These are phyloP conservation scores for Aristolochia californica DNA, from an alignment of 164 flowering plant genomes.

Conservation along the genomic window DNA sequence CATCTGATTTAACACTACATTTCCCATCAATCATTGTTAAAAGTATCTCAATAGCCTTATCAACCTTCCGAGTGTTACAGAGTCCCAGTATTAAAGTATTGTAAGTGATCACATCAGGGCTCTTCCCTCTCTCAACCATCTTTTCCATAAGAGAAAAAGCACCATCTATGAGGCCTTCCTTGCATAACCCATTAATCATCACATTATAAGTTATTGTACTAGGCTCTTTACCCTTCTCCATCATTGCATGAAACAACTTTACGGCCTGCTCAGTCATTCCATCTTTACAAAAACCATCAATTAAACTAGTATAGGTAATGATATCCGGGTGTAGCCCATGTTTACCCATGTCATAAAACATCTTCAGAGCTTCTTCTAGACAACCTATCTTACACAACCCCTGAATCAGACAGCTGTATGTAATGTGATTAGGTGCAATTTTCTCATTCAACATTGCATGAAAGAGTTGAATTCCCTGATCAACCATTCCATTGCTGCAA, in stretches of 20 bases:
- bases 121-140: slow-evolving; percentile 41
- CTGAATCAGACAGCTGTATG: slow-evolving; percentile 35
- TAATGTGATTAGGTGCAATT: slow-evolving; percentile 34
- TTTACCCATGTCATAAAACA: slow-evolving; percentile 40
- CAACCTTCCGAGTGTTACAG: slow-evolving; percentile 37
- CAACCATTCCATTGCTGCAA: slow-evolving; percentile 30
- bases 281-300: slow-evolving; percentile 47
- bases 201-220: slow-evolving; percentile 37
- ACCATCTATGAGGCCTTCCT: slow-evolving; percentile 38
- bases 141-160: slow-evolving; percentile 34
- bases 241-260: slow-evolving; percentile 41
- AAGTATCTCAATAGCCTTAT: slow-evolving; percentile 44
- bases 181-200: slow-evolving; percentile 51
- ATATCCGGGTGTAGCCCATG: slow-evolving; percentile 43
- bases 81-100: slow-evolving; percentile 42
- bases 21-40: slow-evolving; percentile 22
- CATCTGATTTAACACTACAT: slow-evolving; percentile 32
- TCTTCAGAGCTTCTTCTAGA: slow-evolving; percentile 34
- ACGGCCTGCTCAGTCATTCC: slow-evolving; percentile 36
- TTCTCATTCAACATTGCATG: slow-evolving; percentile 38
- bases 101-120: slow-evolving; percentile 49
- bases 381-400: slow-evolving; percentile 36
- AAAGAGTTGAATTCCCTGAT: slow-evolving; percentile 17
- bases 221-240: slow-evolving; percentile 53
- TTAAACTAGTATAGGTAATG: slow-evolving; percentile 37